Percentiles rank a stretch among this genome's conserved stretches.
Conservation (phyloP, 2,329 filamentous ascomycete genomes). For the Lachnellula arida region DNA sequence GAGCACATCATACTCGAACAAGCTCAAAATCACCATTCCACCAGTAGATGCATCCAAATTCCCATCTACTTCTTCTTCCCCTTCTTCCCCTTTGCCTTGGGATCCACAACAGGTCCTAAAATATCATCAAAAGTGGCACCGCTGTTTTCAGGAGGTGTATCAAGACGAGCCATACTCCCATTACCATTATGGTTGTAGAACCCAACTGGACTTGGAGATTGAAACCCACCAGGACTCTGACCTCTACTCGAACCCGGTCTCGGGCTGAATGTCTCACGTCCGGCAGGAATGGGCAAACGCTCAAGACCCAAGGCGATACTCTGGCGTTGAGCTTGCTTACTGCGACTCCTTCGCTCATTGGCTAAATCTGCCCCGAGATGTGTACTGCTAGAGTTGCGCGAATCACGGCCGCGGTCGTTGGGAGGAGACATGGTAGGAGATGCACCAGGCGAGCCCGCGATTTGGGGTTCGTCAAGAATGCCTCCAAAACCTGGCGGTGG, state of each 20-base stretch:
- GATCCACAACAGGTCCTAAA: not conserved
- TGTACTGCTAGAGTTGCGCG: not conserved
- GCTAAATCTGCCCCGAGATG: not conserved
- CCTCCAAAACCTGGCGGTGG: constrained; percentile 26
- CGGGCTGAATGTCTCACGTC: not conserved
- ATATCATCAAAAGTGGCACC: constrained; percentile 3
- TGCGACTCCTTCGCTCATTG: constrained; percentile 5
- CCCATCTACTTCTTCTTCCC: not conserved
- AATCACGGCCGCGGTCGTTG: not conserved
- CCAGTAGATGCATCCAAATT: no score
- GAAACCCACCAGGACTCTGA: constrained; percentile 1
- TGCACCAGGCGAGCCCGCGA: constrained; percentile 1
- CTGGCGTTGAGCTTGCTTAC: constrained; percentile 19
- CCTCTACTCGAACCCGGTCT: constrained; percentile 1
- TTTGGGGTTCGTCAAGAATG: constrained; percentile 14
- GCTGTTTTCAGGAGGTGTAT: not conserved
- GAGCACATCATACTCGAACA: no score
- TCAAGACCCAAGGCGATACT: constrained; percentile 29
- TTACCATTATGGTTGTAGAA: not conserved
- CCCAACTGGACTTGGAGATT: not conserved
- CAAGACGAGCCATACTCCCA: not conserved
- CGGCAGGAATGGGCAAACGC: constrained; percentile 22
- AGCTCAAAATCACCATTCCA: no score
- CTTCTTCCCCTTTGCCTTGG: not conserved
- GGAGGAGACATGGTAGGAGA: not conserved